Evolutionary conservation across 2,329 filamentous ascomycete genomes (phyloP).

Genomic region (Curvularia eragrostidis): DNA sequence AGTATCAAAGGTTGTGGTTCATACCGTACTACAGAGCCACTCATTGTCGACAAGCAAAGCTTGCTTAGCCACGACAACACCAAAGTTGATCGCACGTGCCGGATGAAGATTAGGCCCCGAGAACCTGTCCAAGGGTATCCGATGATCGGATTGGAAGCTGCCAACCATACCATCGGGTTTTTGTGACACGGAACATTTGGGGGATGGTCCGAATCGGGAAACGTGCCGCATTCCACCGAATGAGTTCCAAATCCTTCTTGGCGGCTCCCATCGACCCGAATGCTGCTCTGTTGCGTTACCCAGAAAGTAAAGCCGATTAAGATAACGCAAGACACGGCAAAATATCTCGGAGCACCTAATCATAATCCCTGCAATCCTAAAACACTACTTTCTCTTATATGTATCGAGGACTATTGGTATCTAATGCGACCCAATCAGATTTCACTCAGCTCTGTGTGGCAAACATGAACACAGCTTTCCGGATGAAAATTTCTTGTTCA

Average conservation of each 20-base stretch:
- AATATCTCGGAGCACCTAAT: neutral
- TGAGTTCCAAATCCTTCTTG: neutral
- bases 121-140: neutral
- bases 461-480: neutral
- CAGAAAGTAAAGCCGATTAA: neutral
- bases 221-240: constrained; percentile 1
- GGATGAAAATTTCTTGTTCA: neutral
- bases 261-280: neutral
- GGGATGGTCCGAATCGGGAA: neutral
- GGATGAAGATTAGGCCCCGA: neutral
- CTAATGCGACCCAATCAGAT: neutral
- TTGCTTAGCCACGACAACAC: neutral
- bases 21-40: neutral
- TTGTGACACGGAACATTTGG: neutral
- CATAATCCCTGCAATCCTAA: neutral
- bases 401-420: neutral
- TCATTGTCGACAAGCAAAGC: neutral
- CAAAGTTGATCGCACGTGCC: neutral
- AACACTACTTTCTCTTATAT: neutral
- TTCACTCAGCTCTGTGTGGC: neutral
- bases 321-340: neutral
- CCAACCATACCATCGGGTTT: neutral
- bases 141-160: neutral
- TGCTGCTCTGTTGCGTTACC: constrained; percentile 57
- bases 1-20: neutral